Evolutionary conservation across 2,329 filamentous ascomycete species (phyloP).

Genomic region (Colletotrichum sp.): DNA sequence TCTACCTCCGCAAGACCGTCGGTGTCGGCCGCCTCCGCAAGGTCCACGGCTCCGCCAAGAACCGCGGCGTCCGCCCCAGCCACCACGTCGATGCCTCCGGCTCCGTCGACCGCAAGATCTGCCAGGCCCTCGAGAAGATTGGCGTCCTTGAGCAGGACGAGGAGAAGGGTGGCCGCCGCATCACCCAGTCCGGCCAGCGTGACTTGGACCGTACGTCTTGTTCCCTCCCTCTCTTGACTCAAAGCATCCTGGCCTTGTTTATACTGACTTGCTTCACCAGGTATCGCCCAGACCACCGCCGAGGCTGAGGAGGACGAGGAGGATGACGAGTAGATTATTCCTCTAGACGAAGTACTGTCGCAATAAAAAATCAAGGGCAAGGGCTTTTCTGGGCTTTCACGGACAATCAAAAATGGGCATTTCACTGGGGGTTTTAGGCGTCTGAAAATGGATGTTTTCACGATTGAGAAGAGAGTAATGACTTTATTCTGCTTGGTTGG

Average conservation of each 20-base stretch:
- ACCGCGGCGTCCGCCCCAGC: constrained; percentile 89
- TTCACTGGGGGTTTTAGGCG: constrained; percentile 7
- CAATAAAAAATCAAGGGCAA: neutral
- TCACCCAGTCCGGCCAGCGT: constrained; percentile 97
- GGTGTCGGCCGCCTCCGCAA: constrained; percentile 98
- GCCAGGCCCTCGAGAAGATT: constrained; percentile 99
- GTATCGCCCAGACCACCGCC: constrained; percentile 81
- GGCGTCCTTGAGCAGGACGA: constrained; percentile 97
- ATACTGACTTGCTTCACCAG: constrained; percentile 29
- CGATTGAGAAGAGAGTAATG: neutral
- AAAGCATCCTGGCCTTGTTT: too few relatives aligned
- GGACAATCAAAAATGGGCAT: neutral
- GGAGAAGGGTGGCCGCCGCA: constrained; percentile 97
- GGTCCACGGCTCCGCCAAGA: constrained; percentile 95
- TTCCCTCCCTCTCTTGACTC: too few relatives aligned
- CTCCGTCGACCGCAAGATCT: constrained; percentile 94
- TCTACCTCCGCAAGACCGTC: constrained; percentile 99
- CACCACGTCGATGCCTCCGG: constrained; percentile 97
- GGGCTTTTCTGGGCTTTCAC: neutral
- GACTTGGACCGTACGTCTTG: constrained; percentile 83
- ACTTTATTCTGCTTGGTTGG: neutral
- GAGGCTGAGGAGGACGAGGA: constrained; percentile 74
- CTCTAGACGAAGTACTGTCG: neutral
- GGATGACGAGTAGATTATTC: constrained; percentile 65
- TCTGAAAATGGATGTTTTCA: constrained; percentile 10